These are phyloP conservation scores for Pleurotus salmoneostramineus DNA, from an alignment of 768 basidiomycete species.

Conservation along the genomic window DNA sequence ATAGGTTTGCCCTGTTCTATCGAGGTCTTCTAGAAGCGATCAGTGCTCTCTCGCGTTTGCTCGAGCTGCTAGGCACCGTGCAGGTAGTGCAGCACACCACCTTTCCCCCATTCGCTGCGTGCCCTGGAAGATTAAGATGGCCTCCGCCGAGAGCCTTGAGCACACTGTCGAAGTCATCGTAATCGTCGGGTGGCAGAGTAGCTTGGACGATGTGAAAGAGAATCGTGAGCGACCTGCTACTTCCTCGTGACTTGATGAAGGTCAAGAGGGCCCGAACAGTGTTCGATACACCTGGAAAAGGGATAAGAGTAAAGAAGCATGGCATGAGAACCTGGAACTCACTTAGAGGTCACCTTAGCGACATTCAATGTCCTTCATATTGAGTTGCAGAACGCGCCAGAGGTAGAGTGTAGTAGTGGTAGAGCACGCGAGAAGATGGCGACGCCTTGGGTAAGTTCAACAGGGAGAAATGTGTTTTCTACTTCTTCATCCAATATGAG, in stretches of 20 bases:
- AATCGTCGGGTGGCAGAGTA: slow-evolving; percentile 66
- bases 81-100: slow-evolving; percentile 53
- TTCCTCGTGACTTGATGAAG: slow-evolving; percentile 33
- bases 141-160: slow-evolving; percentile 62
- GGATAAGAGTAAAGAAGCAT: too few relatives aligned
- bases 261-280: slow-evolving; percentile 66
- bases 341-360: too few relatives aligned
- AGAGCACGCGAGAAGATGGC: too few relatives aligned
- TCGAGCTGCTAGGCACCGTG: slow-evolving; percentile 61
- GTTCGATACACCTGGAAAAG: too few relatives aligned
- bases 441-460: too few relatives aligned
- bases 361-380: too few relatives aligned
- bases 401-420: too few relatives aligned
- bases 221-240: slow-evolving; percentile 64
- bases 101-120: slow-evolving; percentile 63
- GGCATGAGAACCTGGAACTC: too few relatives aligned
- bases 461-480: too few relatives aligned
- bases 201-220: slow-evolving; percentile 58
- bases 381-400: too few relatives aligned
- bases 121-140: slow-evolving; percentile 60
- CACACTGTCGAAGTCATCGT: slow-evolving; percentile 77
- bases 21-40: slow-evolving; percentile 51
- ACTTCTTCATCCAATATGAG: too few relatives aligned
- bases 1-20: slow-evolving; percentile 36
- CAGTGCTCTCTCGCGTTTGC: slow-evolving; percentile 57